phyloP scores from a whole-genome alignment of 1,139 yeast species.

The Lodderomyces elongisporus region DNA sequence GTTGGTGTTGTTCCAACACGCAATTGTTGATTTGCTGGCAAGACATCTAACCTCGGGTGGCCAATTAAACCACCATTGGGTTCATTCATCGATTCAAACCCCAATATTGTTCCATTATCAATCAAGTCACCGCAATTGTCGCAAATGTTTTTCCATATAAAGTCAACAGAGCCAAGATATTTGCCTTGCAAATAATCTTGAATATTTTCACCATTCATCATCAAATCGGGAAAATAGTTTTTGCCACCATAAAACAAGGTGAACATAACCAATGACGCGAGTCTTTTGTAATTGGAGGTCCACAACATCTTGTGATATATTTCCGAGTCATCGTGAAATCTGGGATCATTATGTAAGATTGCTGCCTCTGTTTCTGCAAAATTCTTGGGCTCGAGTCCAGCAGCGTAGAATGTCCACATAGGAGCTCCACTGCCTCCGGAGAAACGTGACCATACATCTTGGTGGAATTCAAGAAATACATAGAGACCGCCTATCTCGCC shows the following conservation, averaged over 20 bases:
- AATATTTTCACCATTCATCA: constrained; percentile 65
- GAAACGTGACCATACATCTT: constrained; percentile 90
- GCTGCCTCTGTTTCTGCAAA: constrained; percentile 72
- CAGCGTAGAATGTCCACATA: constrained; percentile 92
- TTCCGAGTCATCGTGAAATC: constrained; percentile 25
- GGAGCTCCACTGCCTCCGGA: constrained; percentile 98
- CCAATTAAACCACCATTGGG: constrained; percentile 71
- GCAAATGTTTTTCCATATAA: constrained; percentile 50
- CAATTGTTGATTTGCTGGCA: constrained; percentile 53
- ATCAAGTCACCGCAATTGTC: constrained; percentile 50
- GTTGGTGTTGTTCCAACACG: constrained; percentile 68
- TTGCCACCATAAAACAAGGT: constrained; percentile 80
- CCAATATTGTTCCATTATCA: constrained; percentile 52
- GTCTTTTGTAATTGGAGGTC: constrained; percentile 80
- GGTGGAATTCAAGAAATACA: constrained; percentile 85
- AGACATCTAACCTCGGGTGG: constrained; percentile 36
- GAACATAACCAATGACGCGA: constrained; percentile 79
- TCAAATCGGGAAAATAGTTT: constrained; percentile 64
- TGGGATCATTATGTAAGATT: constrained; percentile 54
- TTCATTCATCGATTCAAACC: constrained; percentile 85
- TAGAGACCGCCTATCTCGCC: constrained; percentile 67
- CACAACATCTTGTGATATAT: constrained; percentile 84
- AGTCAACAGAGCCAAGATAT: constrained; percentile 50
- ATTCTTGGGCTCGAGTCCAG: constrained; percentile 75
- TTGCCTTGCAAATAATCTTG: constrained; percentile 72